phyloP scores from a whole-genome alignment of 1,284 basidiomycete genomes.

The Erythrobasidium hasegawianum region DNA sequence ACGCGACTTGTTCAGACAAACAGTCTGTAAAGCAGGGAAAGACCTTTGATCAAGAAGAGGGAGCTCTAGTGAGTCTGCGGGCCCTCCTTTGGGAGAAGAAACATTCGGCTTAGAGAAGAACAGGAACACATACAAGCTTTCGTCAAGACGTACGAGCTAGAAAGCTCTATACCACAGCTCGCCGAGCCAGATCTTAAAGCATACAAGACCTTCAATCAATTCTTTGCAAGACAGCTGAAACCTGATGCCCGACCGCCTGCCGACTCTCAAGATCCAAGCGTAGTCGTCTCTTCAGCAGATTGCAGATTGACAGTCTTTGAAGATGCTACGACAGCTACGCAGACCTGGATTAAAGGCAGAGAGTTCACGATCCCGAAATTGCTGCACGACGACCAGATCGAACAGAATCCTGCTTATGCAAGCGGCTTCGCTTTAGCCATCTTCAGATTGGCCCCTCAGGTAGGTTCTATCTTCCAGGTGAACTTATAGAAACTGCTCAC shows the following conservation, averaged over 20 bases:
- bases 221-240: conserved; percentile 87
- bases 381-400: conserved; percentile 55
- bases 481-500: no score
- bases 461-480: no score
- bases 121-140: conserved; percentile 64
- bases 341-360: conserved; percentile 65
- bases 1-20: conserved; percentile 44
- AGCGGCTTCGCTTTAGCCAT: conserved; percentile 54
- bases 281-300: conserved; percentile 68
- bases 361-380: conserved; percentile 65
- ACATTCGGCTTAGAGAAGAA: neutral
- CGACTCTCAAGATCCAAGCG: conserved; percentile 60
- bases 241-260: conserved; percentile 73
- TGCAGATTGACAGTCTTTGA: conserved; percentile 68
- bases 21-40: conserved; percentile 61
- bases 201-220: conserved; percentile 73
- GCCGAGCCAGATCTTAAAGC: conserved; percentile 60
- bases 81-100: no score
- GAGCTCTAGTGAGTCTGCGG: conserved; percentile 44
- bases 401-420: conserved; percentile 38
- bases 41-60: conserved; percentile 50
- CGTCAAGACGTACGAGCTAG: conserved; percentile 65
- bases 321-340: conserved; percentile 59
- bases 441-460: conserved; percentile 53
- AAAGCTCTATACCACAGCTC: conserved; percentile 58